Conservation (phyloP, 371 early-diverging fungal genomes). For the Coemansia sp. region DNA sequence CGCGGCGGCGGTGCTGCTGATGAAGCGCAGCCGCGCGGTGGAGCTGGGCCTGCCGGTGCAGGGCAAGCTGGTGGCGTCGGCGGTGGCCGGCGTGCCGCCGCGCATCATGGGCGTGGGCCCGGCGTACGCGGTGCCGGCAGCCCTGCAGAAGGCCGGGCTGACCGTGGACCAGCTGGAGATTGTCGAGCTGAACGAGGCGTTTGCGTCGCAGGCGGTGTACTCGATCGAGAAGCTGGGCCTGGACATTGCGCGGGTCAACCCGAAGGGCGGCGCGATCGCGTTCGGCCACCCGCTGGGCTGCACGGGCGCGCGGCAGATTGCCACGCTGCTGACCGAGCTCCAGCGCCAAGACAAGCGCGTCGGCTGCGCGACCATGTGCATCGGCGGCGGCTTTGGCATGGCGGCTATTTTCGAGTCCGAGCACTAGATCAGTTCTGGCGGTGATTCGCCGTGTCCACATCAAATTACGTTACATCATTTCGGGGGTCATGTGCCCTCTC, state of each 20-base stretch:
- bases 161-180: conserved; percentile 76
- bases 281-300: conserved; percentile 90
- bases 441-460: neutral
- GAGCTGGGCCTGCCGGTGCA: conserved; percentile 83
- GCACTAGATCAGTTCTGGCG: conserved; percentile 19
- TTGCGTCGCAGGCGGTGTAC: conserved; percentile 96
- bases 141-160: conserved; percentile 80
- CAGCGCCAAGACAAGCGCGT: conserved; percentile 80
- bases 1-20: conserved; percentile 95
- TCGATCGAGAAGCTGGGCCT: conserved; percentile 85
- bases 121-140: conserved; percentile 91
- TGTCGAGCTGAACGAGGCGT: conserved; percentile 95
- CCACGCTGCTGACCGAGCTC: conserved; percentile 92
- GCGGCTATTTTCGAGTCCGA: conserved; percentile 91
- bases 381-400: conserved; percentile 97
- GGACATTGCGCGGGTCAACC: conserved; percentile 89
- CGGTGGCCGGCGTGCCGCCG: conserved; percentile 93
- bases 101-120: conserved; percentile 96
- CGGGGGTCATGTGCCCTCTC: neutral
- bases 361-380: conserved; percentile 94
- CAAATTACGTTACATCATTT: neutral
- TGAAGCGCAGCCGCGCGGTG: conserved; percentile 90
- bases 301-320: conserved; percentile 96
- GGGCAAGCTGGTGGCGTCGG: conserved; percentile 87
- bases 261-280: conserved; percentile 98